A percentile compares a stretch with the other conserved stretches of the same genome.
phyloP scores from a whole-genome alignment of 208 protist genomes.

The Acanthamoeba rhysodes region DNA sequence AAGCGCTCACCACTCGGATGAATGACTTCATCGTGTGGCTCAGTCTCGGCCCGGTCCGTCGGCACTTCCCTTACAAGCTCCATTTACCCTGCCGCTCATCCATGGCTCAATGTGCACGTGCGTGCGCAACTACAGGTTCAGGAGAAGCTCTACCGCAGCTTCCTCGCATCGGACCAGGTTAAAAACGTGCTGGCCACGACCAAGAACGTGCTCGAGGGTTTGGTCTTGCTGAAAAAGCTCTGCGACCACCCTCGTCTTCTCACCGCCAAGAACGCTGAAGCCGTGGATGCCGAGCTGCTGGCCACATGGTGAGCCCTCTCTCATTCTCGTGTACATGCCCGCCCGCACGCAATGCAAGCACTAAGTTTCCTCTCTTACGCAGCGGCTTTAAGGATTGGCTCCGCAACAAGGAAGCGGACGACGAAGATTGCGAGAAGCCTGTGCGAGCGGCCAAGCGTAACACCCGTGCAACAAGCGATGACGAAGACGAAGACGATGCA shows the following conservation, averaged over 20 bases:
- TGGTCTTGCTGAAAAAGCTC: conserved; percentile 70
- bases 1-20: conserved; percentile 59
- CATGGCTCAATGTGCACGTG: no score
- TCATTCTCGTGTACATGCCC: background rate
- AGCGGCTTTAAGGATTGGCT: background rate
- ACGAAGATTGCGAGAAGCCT: background rate
- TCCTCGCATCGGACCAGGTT: conserved; percentile 69
- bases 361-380: no score
- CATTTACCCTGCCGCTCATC: background rate
- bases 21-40: conserved; percentile 80
- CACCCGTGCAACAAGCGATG: background rate
- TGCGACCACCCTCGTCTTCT: conserved; percentile 69
- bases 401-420: background rate
- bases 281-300: conserved; percentile 49
- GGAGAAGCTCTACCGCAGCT: conserved; percentile 70
- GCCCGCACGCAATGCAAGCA: no score
- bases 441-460: background rate
- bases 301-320: conserved; percentile 15
- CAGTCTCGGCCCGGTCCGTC: background rate
- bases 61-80: background rate
- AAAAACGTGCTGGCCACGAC: conserved; percentile 52
- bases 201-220: conserved; percentile 61
- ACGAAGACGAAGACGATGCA: background rate
- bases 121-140: background rate
- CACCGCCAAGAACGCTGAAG: conserved; percentile 6